A percentile compares a stretch with the other conserved stretches of the same genome.
Conservation (phyloP, 345 rosid species). For the Salix caprea region DNA sequence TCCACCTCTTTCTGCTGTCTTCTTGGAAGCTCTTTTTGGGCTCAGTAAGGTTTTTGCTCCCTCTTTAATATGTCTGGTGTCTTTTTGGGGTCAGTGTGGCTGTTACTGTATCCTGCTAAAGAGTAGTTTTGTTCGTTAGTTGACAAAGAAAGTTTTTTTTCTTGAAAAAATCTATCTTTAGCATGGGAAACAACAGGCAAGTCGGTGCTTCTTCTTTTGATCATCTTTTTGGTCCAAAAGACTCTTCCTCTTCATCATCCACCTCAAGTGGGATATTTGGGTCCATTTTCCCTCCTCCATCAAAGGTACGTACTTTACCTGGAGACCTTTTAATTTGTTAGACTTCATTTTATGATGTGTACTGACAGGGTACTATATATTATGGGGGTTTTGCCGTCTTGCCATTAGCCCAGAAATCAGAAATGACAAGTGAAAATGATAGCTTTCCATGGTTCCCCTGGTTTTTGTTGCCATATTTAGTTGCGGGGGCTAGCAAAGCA, state of each 20-base stretch:
- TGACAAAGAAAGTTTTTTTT: slow-evolving; percentile 22
- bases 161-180: no score
- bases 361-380: not conserved
- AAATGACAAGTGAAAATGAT: not conserved
- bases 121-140: slow-evolving; percentile 43
- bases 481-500: not conserved
- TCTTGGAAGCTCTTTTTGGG: not conserved
- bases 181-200: slow-evolving; percentile 34
- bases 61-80: not conserved
- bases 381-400: not conserved
- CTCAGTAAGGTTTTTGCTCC: not conserved
- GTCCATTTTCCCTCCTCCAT: slow-evolving; percentile 52
- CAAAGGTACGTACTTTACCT: slow-evolving; percentile 30
- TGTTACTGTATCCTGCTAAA: slow-evolving; percentile 13
- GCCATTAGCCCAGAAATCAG: not conserved
- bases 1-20: slow-evolving; percentile 15
- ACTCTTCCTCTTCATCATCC: slow-evolving; percentile 34
- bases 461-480: not conserved
- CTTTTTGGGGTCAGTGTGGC: slow-evolving; percentile 20
- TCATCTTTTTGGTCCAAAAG: slow-evolving; percentile 56
- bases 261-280: slow-evolving; percentile 36
- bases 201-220: slow-evolving; percentile 37
- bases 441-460: not conserved
- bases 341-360: not conserved
- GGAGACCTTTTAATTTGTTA: not conserved